Evolutionary conservation across 352 stramenopile species (phyloP).

Genomic region (Globisporangium yorkense): DNA sequence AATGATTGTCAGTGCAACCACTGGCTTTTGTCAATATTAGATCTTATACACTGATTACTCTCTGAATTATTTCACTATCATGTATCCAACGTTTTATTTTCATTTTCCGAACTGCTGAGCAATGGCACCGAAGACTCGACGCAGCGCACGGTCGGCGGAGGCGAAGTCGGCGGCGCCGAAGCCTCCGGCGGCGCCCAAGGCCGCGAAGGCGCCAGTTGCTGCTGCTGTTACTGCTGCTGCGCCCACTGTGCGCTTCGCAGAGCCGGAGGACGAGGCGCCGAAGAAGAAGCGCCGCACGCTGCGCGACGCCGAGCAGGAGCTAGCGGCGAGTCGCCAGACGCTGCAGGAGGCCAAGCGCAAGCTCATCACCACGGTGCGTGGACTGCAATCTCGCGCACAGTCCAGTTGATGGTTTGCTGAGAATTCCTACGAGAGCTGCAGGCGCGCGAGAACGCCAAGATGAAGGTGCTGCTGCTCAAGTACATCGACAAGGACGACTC

Average conservation of each 20-base stretch:
- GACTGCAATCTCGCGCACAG: not conserved
- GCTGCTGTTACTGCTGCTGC: not conserved
- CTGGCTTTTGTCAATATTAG: not conserved
- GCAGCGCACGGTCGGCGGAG: not conserved
- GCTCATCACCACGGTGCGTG: slow-evolving; percentile 52
- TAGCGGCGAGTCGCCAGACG: slow-evolving; percentile 34
- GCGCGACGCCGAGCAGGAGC: slow-evolving; percentile 57
- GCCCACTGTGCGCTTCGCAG: not conserved
- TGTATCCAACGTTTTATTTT: not conserved
- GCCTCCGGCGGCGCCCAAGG: not conserved
- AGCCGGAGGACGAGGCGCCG: slow-evolving; percentile 18
- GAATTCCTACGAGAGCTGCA: slow-evolving; percentile 5
- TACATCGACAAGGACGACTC: slow-evolving; percentile 86
- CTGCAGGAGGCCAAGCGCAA: slow-evolving; percentile 57
- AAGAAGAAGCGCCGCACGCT: slow-evolving; percentile 70
- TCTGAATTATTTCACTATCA: not conserved
- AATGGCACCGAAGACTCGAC: slow-evolving; percentile 9
- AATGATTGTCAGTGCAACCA: not conserved
- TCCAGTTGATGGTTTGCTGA: not conserved
- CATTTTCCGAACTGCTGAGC: not conserved
- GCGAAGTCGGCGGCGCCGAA: not conserved
- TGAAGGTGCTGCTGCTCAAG: slow-evolving; percentile 82
- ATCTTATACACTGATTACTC: not conserved
- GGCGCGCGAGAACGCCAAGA: slow-evolving; percentile 81
- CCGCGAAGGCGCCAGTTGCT: not conserved